Conservation (phyloP, 192 early-diverging fungal species). For the Entomortierella beljakovae region DNA sequence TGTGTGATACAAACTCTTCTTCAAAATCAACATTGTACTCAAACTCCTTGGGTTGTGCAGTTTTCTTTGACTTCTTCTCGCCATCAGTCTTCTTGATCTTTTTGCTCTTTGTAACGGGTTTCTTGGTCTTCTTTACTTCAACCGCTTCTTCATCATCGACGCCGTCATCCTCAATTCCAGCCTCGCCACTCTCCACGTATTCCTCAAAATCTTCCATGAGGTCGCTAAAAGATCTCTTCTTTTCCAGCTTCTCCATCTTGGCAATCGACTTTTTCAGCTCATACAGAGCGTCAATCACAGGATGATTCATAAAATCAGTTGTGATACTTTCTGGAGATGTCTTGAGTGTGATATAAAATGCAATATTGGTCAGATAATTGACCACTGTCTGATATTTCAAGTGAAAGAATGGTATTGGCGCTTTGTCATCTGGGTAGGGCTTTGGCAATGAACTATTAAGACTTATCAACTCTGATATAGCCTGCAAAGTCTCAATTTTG, state of each 20-base stretch:
- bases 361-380: slow-evolving; percentile 89
- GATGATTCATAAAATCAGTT: slow-evolving; percentile 77
- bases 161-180: slow-evolving; percentile 43
- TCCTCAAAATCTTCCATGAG: slow-evolving; percentile 64
- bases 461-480: slow-evolving; percentile 37
- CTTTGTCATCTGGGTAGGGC: slow-evolving; percentile 28
- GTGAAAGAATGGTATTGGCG: slow-evolving; percentile 50
- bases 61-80: slow-evolving; percentile 6
- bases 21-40: slow-evolving; percentile 50
- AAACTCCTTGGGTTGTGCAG: slow-evolving; percentile 14
- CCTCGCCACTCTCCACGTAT: slow-evolving; percentile 57
- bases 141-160: slow-evolving; percentile 20
- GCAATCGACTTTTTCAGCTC: slow-evolving; percentile 79
- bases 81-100: slow-evolving; percentile 25
- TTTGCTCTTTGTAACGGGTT: slow-evolving; percentile 40
- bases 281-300: slow-evolving; percentile 84
- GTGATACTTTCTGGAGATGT: slow-evolving; percentile 58
- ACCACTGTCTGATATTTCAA: slow-evolving; percentile 63
- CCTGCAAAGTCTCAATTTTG: slow-evolving; percentile 51
- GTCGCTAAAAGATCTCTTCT: slow-evolving; percentile 56
- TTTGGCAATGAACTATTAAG: slow-evolving; percentile 22
- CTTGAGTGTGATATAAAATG: slow-evolving; percentile 86
- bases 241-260: slow-evolving; percentile 75
- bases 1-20: slow-evolving; percentile 53
- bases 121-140: slow-evolving; percentile 33